Percentiles rank a stretch among this genome's conserved stretches.
These are phyloP conservation scores for Lasiodiplodia theobromae DNA, from an alignment of 2,329 filamentous ascomycete species.

Conservation along the genomic window DNA sequence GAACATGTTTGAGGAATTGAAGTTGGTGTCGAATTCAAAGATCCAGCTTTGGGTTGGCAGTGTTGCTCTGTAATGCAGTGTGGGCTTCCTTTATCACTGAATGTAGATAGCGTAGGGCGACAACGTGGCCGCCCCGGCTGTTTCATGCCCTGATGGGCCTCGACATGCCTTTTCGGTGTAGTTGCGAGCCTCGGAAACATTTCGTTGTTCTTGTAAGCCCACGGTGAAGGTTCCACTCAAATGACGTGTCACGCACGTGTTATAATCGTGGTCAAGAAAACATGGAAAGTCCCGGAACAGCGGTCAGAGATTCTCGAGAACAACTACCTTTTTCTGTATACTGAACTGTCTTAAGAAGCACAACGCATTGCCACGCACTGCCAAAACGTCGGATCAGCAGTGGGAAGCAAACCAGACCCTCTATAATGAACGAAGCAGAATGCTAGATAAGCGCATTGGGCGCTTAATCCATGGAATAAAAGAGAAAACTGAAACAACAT, in stretches of 20 bases:
- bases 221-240: neutral
- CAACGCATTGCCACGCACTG: neutral
- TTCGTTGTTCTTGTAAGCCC: too few relatives aligned
- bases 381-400: neutral
- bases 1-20: too few relatives aligned
- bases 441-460: neutral
- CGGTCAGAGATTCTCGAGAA: neutral
- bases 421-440: neutral
- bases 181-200: too few relatives aligned
- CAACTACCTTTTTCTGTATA: neutral
- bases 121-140: neutral
- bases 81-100: neutral
- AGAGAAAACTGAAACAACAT: neutral
- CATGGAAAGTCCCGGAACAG: neutral
- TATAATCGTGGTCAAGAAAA: neutral
- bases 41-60: neutral
- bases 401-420: neutral
- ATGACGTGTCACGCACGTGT: neutral
- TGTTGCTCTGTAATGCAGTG: neutral
- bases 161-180: too few relatives aligned
- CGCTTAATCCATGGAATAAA: neutral
- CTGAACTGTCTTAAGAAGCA: neutral
- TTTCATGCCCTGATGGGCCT: too few relatives aligned
- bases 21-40: neutral
- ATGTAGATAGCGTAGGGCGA: neutral